A percentile compares a stretch with the other conserved stretches of the same genome.
Evolutionary conservation across 495 filamentous ascomycete genomes (phyloP).

Genomic region (Trypethelium eluteriae): DNA sequence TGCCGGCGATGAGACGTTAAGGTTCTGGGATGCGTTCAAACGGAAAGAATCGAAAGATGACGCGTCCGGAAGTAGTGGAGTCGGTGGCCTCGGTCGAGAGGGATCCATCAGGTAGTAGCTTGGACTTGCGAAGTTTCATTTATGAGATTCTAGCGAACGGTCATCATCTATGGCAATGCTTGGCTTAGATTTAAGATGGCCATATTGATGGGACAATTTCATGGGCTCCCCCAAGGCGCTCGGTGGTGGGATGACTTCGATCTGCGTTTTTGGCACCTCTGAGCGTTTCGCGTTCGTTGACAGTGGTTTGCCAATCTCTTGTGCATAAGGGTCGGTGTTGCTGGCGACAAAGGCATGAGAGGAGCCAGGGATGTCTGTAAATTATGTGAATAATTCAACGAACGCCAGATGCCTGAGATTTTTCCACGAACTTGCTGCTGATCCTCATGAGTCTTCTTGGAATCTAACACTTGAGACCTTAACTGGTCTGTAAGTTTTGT

Average conservation of each 20-base stretch:
- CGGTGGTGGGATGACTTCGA: background rate
- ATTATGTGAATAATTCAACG: background rate
- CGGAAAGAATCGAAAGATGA: conserved; percentile 42
- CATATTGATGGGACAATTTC: background rate
- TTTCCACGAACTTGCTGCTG: no score
- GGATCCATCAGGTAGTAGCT: background rate
- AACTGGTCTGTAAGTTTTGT: no score
- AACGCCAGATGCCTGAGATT: background rate
- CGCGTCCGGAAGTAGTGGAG: background rate
- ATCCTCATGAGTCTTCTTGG: no score
- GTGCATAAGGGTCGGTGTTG: conserved; percentile 4
- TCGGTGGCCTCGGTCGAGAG: conserved; percentile 7
- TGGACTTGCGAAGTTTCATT: no score
- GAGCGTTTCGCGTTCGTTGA: background rate
- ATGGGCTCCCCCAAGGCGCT: background rate
- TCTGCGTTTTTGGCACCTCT: background rate
- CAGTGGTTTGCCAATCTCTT: background rate
- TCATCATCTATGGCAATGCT: background rate
- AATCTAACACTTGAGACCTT: no score
- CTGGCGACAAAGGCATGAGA: background rate
- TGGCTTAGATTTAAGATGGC: background rate
- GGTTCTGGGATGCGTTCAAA: conserved; percentile 95
- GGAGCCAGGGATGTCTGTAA: background rate
- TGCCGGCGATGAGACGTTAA: conserved; percentile 88
- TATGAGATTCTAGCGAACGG: background rate